Evolutionary conservation across 345 rosid genomes (phyloP).

Genomic region (Eucalyptus erythrocorys): DNA sequence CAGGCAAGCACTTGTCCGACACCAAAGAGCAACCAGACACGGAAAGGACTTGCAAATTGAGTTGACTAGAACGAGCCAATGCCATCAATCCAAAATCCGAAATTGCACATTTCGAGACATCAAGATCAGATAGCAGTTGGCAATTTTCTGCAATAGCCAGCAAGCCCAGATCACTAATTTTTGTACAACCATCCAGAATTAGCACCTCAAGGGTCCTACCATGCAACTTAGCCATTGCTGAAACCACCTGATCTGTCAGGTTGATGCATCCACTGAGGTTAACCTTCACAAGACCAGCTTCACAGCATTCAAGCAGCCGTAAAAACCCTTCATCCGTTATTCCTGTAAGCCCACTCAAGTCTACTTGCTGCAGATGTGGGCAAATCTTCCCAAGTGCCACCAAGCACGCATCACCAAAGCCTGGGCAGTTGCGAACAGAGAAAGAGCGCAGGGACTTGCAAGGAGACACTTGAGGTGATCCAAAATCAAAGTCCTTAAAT

Average conservation of each 20-base stretch:
- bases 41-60: slow-evolving; percentile 69
- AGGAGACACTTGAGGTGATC: slow-evolving; percentile 16
- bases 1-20: slow-evolving; percentile 53
- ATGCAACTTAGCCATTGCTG: slow-evolving; percentile 16
- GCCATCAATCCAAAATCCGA: slow-evolving; percentile 17
- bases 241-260: slow-evolving; percentile 19
- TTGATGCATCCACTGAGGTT: slow-evolving; percentile 26
- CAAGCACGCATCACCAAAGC: slow-evolving; percentile 67
- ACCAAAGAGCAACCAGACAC: slow-evolving; percentile 57
- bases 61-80: slow-evolving; percentile 25
- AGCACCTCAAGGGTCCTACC: slow-evolving; percentile 20
- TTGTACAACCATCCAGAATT: slow-evolving; percentile 27
- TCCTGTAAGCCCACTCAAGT: slow-evolving; percentile 52
- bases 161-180: slow-evolving; percentile 23
- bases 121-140: slow-evolving; percentile 25
- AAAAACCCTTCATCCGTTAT: slow-evolving; percentile 75
- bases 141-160: slow-evolving; percentile 19
- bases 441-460: slow-evolving; percentile 46
- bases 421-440: slow-evolving; percentile 68
- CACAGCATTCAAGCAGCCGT: slow-evolving; percentile 29
- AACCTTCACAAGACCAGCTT: slow-evolving; percentile 26
- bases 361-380: slow-evolving; percentile 54
- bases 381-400: slow-evolving; percentile 61
- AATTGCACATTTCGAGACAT: slow-evolving; percentile 22
- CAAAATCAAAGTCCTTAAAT: slow-evolving; percentile 43